Base-by-base conservation (phyloP, 306 rosid species). In the Inga oerstediana region DNA sequence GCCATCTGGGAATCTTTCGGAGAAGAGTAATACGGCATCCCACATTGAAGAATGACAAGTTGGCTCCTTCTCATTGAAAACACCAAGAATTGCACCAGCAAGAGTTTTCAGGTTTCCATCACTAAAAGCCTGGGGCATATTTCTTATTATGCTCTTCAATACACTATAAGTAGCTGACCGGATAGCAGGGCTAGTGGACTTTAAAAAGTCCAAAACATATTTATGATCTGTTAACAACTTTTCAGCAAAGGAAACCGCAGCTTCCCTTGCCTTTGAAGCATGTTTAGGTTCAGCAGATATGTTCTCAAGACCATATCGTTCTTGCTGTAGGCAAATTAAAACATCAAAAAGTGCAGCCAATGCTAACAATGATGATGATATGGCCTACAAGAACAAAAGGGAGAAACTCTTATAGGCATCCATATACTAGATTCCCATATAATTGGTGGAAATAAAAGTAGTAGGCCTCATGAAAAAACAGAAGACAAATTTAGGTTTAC, bases 271-370 rank as follows among this genome's bases (percentile, higher is more conserved):
- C 86, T 91, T 95, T 45, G 91, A 86, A 69, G 94, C 94, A 84
- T 92, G 91, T 85, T 88, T 93, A 82, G 94, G 82, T 86, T 90
- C 97, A 77, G 88, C 67, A 82, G 87, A 77, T 68, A 81, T 67
- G 76, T 75, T 96, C 72, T 88, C 94, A 85, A 87, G 79, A 74
- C 88, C 91, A 81, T 90, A 79, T 75, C 87, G 87, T 69, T 86
- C 93, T 79, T 78, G 71, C 70, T 82, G 94, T 72, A 85, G 67
- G 81, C 84, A 81, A 62, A 93, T 84, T 87, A 96, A 87, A 75
- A 92, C 92, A 87, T 96, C 99, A 79, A 96, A 92, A 78, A 96
- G 97, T 81, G 98, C 88, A 20, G 99, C 98, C 86, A 93, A 83
- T 73, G 98, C 97, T 85, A 93, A 86, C 83, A 96, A 84, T 4